Evolutionary conservation across 2,329 filamentous ascomycete species (phyloP).

Genomic region (Aspergillus calidoustus): DNA sequence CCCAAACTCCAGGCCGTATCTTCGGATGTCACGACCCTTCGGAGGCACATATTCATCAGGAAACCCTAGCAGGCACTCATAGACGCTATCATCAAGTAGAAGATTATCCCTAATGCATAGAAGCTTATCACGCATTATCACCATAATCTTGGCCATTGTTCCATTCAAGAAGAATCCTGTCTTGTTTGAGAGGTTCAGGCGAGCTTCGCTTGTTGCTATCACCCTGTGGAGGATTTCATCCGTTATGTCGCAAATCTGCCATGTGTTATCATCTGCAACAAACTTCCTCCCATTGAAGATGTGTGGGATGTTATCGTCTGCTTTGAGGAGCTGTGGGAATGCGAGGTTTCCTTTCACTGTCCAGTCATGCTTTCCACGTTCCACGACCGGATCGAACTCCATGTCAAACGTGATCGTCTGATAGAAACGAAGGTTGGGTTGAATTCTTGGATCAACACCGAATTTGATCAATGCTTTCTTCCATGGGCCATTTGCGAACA

Average conservation of each 20-base stretch:
- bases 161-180: neutral
- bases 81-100: neutral
- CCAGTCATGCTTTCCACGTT: neutral
- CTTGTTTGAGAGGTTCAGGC: neutral
- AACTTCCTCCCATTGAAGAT: neutral
- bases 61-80: neutral
- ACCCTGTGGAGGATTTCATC: neutral
- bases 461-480: conserved; percentile 5
- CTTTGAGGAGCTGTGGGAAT: neutral
- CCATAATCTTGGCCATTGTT: neutral
- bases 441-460: conserved; percentile 4
- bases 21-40: no score
- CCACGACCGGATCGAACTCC: conserved; percentile 1
- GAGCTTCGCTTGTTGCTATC: no score
- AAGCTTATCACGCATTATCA: neutral
- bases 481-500: neutral
- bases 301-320: neutral
- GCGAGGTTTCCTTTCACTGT: neutral
- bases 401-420: neutral
- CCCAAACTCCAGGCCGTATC: no score
- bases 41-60: neutral
- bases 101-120: neutral
- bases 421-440: neutral
- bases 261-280: neutral
- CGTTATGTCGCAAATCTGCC: neutral